Evolutionary conservation across 257 asterid species (phyloP), one percentile per base, ranked within the genome.

Genomic region (Nicotiana benthamiana): DNA sequence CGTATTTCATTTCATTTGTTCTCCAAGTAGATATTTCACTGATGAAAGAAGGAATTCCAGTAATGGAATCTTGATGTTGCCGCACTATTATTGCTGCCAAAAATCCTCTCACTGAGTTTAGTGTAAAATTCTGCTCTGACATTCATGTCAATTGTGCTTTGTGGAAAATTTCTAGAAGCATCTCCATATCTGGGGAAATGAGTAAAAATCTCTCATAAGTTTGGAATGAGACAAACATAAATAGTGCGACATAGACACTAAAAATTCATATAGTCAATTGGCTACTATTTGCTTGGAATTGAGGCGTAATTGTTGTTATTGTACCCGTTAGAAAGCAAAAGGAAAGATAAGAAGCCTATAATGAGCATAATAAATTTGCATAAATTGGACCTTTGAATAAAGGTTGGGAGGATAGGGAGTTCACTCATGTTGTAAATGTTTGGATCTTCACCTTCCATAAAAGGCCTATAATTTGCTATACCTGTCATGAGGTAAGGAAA

Each of bases 361-460:
- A 40, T 40, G 57, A 40, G 22, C 15, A 2, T 1, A 70, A 70
- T 13, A 12, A 13, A 22, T 43, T 70, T 30, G 1, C 77, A 66
- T 91, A 92, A 76, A 77, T 74, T 63, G 27, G 63, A 78, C 79
- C 64, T 79, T 59, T 74, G 85, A 59, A 24, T 75, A n/a, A 83
- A 54, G 15, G 80, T 79, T 9, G 76, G 70, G 34, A 86, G 65
- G 85, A 86, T 86, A 79, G 95, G 92, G 79, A 92, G 88, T 83
- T 89, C 93, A 80, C 90, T 90, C 30, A 88, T 88, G 81, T 91
- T 87, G 91, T 82, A 93, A 75, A 91, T 65, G 75, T 88, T 88
- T 63, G 86, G 89, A 88, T 91, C 95, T 27, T 77, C 83, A 2
- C 97, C 92, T 79, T 91, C 95, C 86, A 84, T 78, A 65, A 86